These are phyloP conservation scores for Candida anglica DNA, from an alignment of 805 yeast genomes.

Conservation along the genomic window DNA sequence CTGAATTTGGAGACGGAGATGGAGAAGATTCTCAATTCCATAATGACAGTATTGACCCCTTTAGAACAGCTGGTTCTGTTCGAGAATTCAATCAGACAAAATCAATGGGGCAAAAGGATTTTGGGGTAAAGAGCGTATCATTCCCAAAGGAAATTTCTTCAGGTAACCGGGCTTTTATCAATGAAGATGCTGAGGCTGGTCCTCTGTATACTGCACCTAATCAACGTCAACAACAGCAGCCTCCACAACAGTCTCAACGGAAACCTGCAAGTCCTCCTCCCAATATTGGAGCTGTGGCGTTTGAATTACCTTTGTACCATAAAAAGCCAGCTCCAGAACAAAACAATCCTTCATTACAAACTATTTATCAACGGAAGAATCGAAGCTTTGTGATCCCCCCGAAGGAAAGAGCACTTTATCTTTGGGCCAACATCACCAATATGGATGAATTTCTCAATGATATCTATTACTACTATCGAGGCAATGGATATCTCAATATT, in stretches of 20 bases:
- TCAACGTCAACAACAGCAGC: constrained; percentile 3
- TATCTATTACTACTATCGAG: constrained; percentile 77
- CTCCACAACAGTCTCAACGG: not conserved
- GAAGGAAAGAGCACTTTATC: constrained; percentile 79
- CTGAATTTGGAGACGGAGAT: constrained; percentile 9
- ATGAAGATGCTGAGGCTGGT: constrained; percentile 1
- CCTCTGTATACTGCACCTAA: not conserved
- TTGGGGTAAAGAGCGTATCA: no score
- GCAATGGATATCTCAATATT: constrained; percentile 83
- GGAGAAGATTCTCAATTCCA: not conserved
- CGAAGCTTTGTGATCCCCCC: constrained; percentile 33
- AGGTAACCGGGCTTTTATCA: no score
- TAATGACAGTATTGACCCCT: no score
- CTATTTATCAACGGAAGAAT: constrained; percentile 8
- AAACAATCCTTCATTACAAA: constrained; percentile 9
- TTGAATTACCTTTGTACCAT: constrained; percentile 4
- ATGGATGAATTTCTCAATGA: constrained; percentile 83
- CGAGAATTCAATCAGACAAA: no score
- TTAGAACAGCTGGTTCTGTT: no score
- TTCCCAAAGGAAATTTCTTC: no score
- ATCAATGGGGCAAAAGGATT: no score
- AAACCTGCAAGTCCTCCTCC: no score
- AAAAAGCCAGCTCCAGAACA: constrained; percentile 4
- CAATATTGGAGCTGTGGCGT: no score
- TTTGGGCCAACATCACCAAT: constrained; percentile 95